Conservation (phyloP, 2,329 filamentous ascomycete genomes). For the Onygenales sp. region DNA sequence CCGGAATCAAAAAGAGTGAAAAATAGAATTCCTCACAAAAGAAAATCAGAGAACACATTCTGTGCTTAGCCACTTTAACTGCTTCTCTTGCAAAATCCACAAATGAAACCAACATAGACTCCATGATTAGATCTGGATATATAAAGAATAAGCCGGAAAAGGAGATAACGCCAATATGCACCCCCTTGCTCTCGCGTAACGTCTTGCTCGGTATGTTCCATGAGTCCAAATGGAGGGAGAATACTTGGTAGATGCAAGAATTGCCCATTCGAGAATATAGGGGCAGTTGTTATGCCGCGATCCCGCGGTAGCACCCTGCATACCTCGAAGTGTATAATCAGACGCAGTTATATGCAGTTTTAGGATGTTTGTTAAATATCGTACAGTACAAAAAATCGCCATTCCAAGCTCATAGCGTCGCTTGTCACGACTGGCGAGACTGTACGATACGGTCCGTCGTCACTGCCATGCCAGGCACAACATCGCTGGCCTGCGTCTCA, state of each 20-base stretch:
- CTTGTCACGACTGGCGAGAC: conserved; percentile 1
- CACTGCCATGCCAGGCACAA: conserved; percentile 6
- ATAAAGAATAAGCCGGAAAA: background rate
- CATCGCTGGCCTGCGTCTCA: conserved; percentile 3
- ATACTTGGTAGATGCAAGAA: background rate
- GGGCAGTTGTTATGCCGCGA: too few relatives aligned
- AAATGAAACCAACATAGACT: too few relatives aligned
- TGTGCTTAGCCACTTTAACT: background rate
- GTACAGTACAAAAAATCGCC: background rate
- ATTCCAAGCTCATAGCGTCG: too few relatives aligned
- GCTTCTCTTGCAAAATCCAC: background rate
- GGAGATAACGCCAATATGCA: background rate
- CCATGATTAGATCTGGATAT: background rate
- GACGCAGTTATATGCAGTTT: background rate
- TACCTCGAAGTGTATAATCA: too few relatives aligned
- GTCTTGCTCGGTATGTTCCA: background rate
- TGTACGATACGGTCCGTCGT: conserved; percentile 4
- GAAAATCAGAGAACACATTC: too few relatives aligned
- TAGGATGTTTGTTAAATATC: too few relatives aligned
- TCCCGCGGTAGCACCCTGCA: too few relatives aligned
- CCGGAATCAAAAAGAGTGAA: too few relatives aligned
- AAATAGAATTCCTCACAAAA: too few relatives aligned
- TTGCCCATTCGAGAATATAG: too few relatives aligned
- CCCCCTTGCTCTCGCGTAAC: background rate
- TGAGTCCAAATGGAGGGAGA: background rate